Base-by-base conservation (phyloP, 2,329 filamentous ascomycete genomes). In the Fusarium nelsonii region DNA sequence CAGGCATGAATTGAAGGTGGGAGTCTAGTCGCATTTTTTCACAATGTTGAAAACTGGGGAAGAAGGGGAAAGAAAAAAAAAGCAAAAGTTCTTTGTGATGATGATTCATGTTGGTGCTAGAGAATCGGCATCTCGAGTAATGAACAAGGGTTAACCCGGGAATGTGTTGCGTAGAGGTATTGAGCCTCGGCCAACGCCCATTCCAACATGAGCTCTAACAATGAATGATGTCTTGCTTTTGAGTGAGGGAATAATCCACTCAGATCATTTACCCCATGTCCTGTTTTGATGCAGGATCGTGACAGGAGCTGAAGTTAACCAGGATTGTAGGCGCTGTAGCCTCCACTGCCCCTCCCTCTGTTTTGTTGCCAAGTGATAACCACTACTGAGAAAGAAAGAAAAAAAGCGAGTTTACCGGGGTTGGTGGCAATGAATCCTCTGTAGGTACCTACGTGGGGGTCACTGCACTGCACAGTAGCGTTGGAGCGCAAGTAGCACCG, bases 311-410 rank as follows among this genome's bases (percentile, higher is more conserved):
- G 46, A 50, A 37, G 20, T n/a, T 34, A 26, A 59, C 40, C 30
- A 33, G 60, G 62, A 48, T 65, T 33, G 9, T 30, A 41, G 39
- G 39, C 39, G 39, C 39, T 41, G 6, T 16, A 15, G 16, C 14
- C 55, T 30, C 30, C 10, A 8, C 8, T 8, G 30, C 30, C 30
- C 10, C 30, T 30, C 58, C 43, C 40, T 45, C 50, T 32, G 36
- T 43, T 30, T 43, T 32, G 36, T 43, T 34, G 61, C 61, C 61
- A 64, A 64, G 61, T 60, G 53, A 59, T 65, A 65, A 39, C 16
- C 45, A 30, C 33, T n/a, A 16, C 26, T 20, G 26, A 43, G 39
- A 16, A 26, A 15, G n/a, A n/a, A n/a, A n/a, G n/a, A 36, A 18
- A 37, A 39, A 12, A 16, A 32, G 46, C 44, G 34, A 59, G 33